Evolutionary conservation across 805 yeast genomes (phyloP), one percentile per base, ranked within the genome.

Genomic region (Metschnikowia kofuensis): DNA sequence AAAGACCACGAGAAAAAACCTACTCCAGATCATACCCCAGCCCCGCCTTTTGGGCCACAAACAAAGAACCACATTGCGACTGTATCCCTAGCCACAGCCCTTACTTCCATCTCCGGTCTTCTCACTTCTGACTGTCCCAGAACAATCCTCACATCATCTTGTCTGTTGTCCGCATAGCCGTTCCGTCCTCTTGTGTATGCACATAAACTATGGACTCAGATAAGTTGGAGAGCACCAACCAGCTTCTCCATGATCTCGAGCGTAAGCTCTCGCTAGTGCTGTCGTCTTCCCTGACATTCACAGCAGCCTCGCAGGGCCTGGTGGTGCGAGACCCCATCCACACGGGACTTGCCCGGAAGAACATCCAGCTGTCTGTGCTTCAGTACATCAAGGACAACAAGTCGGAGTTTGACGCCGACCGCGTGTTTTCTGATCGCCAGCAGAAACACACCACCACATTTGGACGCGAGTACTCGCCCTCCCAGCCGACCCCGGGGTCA

Each of bases 391-490:
- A 62, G 29, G 55, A 55, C 44, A 61, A 61, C 48, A 50, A 53
- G 31, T 51, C 59, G 31, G 56, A 56, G 31, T 65, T 67, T 37
- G 60, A 66, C 47, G 62, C 76, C 27, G 67, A 69, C 55, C 70
- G 65, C n/a, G 59, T 72, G 40, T 72, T 59, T 48, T 59, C 67
- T 27, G 73, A 71, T 45, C 59, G 76, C 41, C 70, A 68, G 53
- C 52, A 52, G 35, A 61, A 57, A 49, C 66, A 66, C 45, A 52
- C 68, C 49, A 67, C 73, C 21, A 61, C 55, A 29, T 65, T 68
- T 38, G 65, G 58, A 30, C 59, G 64, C 12, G 57, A 59, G 38
- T 65, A 68, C 50, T 49, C 53, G 39, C 57, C 60, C 30, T 27
- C 15, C 16, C 21, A 16, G 16, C n/a, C 21, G 16, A 35, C n/a